These are phyloP conservation scores for Lagenidium giganteum DNA, from an alignment of 352 stramenopile genomes.

Conservation along the genomic window DNA sequence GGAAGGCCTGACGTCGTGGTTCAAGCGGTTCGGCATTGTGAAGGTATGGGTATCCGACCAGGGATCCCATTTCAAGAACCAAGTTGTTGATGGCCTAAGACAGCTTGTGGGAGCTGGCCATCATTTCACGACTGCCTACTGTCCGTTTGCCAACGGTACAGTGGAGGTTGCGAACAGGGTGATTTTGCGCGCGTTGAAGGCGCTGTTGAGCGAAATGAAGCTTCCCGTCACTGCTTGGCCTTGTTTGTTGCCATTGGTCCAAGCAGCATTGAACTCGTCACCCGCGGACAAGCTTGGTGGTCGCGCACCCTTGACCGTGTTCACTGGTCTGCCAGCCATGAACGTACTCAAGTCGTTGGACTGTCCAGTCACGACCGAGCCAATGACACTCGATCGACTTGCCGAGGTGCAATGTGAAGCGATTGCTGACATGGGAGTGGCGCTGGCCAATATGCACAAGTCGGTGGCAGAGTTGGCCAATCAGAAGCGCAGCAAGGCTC, in stretches of 20 bases:
- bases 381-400: too few relatives aligned
- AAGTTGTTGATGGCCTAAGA: slow-evolving; percentile 11
- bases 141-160: slow-evolving; percentile 23
- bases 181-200: slow-evolving; percentile 9
- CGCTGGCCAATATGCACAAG: slow-evolving; percentile 5
- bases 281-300: background rate
- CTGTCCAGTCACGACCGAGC: too few relatives aligned
- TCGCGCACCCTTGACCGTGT: slow-evolving; percentile 6
- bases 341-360: background rate
- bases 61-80: slow-evolving; percentile 26
- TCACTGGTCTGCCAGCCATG: slow-evolving; percentile 4
- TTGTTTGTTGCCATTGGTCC: slow-evolving; percentile 2
- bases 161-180: slow-evolving; percentile 26
- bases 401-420: background rate
- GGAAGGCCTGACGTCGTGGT: slow-evolving; percentile 15
- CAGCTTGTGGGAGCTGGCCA: slow-evolving; percentile 9
- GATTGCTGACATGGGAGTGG: background rate
- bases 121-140: slow-evolving; percentile 24
- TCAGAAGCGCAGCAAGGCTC: slow-evolving; percentile 2
- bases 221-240: slow-evolving; percentile 1
- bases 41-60: slow-evolving; percentile 19
- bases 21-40: slow-evolving; percentile 22
- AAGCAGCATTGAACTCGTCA: slow-evolving; percentile 10
- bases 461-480: slow-evolving; percentile 5
- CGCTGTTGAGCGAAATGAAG: slow-evolving; percentile 3